These are phyloP conservation scores for Exutisphaerella laricina DNA, from an alignment of 2,329 filamentous ascomycete genomes.

Conservation along the genomic window DNA sequence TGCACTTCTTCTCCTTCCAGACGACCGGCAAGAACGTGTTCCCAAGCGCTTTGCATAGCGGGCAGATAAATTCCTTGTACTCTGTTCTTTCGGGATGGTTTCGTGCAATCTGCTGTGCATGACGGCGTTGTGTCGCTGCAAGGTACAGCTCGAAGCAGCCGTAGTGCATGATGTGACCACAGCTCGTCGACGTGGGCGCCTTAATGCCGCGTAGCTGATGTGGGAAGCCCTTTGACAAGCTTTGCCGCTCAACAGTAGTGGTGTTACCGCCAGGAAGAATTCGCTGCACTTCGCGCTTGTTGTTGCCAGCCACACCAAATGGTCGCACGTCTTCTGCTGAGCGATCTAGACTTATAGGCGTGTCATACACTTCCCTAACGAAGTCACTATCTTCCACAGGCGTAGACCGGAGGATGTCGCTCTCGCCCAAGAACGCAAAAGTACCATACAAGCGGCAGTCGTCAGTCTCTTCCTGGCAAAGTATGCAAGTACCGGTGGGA, in stretches of 20 bases:
- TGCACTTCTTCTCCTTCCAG: conserved; percentile 86
- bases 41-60: conserved; percentile 90
- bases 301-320: conserved; percentile 86
- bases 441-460: conserved; percentile 86
- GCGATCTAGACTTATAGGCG: conserved; percentile 74
- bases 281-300: conserved; percentile 70
- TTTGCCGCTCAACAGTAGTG: conserved; percentile 69
- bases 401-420: conserved; percentile 79
- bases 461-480: conserved; percentile 94
- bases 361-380: conserved; percentile 73
- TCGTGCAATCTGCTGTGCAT: conserved; percentile 86
- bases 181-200: conserved; percentile 82
- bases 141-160: conserved; percentile 91
- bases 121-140: conserved; percentile 73
- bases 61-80: conserved; percentile 88
- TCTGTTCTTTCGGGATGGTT: conserved; percentile 81
- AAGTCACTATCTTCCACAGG: conserved; percentile 75
- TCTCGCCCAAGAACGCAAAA: conserved; percentile 83
- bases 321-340: conserved; percentile 78
- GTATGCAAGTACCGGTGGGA: conserved; percentile 84
- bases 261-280: conserved; percentile 65
- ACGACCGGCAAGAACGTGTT: conserved; percentile 93
- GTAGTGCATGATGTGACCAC: conserved; percentile 98
- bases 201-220: conserved; percentile 51
- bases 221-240: conserved; percentile 84